Evolutionary conservation across 176 grass and related monocot species (phyloP), one percentile per base, ranked within the genome.

Genomic region (Phoenix roebelenii): DNA sequence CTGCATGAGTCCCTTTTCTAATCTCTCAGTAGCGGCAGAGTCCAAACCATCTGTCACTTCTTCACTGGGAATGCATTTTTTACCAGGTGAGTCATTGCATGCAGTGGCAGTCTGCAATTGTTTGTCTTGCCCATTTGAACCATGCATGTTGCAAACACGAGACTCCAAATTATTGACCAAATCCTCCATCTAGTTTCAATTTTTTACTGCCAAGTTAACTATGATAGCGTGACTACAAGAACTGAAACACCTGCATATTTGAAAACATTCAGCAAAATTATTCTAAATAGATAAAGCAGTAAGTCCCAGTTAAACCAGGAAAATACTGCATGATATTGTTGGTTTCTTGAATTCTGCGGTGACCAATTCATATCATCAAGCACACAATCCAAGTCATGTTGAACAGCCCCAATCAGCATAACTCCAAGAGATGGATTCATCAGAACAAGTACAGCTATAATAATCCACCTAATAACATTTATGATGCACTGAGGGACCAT

Each of bases 181-280:
- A 55, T 65, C 52, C 0, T 66, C 82, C 87, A 90, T 90, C 17
- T 79, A 61, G 60, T 24, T 7, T 35, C 61, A 57, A 54, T 62
- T 63, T 60, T 67, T 56, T 23, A 23, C 23, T 5, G 2, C 65
- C 30, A 71, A 50, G 72, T 18, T 65, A 57, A 23, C 59, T 72
- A 58, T 52, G 44, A 51, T 25, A 76, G 53, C 72, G 49, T 57
- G 76, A 80, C 77, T 12, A 82, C 73, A 84, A 69, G 66, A 90
- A 55, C 15, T 54, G 51, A 85, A 49, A 66, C 69, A 98, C 93
- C 93, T 92, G 87, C 84, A 98, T 73, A 52, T 73, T 88, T 70
- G 32, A 85, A 68, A 56, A 73, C 25, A 68, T 77, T 97, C 85
- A 85, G 85, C 48, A 59, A 72, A 77, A 73, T 68, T 9, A 44